phyloP scores from a whole-genome alignment of 169 alveolate genomes.

The Plasmodium vivax region DNA sequence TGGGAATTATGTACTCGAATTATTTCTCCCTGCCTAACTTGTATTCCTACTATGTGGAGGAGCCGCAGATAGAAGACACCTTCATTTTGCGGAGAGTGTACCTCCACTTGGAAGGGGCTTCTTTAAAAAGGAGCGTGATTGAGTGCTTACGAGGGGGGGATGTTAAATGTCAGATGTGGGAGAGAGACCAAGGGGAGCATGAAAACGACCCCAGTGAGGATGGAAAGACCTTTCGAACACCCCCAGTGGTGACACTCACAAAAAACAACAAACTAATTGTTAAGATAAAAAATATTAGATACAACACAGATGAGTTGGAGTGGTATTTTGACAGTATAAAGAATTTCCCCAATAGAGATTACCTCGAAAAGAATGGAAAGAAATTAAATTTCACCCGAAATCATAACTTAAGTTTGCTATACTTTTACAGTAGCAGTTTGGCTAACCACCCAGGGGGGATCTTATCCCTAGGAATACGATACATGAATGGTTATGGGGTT shows the following conservation, averaged over 20 bases:
- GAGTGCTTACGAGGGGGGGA: not conserved
- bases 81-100: conserved; percentile 5
- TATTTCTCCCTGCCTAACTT: conserved; percentile 61
- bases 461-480: conserved; percentile 40
- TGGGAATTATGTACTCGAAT: conserved; percentile 62
- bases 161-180: not conserved
- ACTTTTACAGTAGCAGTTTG: conserved; percentile 60
- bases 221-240: not conserved
- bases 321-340: conserved; percentile 16
- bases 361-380: not conserved
- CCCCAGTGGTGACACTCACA: conserved; percentile 25
- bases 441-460: conserved; percentile 67
- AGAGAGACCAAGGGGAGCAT: not conserved
- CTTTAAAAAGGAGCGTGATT: not conserved
- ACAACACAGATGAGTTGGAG: conserved; percentile 43
- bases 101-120: not conserved
- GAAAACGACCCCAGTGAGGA: not conserved
- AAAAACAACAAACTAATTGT: conserved; percentile 6
- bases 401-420: conserved; percentile 45
- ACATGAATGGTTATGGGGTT: conserved; percentile 67
- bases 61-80: conserved; percentile 17
- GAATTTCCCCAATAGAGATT: conserved; percentile 25
- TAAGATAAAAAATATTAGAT: conserved; percentile 43
- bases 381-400: conserved; percentile 1
- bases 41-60: conserved; percentile 40